Evolutionary conservation across 129 eudicot species (phyloP), one percentile per base, ranked within the genome.

Genomic region (Logfia minima): DNA sequence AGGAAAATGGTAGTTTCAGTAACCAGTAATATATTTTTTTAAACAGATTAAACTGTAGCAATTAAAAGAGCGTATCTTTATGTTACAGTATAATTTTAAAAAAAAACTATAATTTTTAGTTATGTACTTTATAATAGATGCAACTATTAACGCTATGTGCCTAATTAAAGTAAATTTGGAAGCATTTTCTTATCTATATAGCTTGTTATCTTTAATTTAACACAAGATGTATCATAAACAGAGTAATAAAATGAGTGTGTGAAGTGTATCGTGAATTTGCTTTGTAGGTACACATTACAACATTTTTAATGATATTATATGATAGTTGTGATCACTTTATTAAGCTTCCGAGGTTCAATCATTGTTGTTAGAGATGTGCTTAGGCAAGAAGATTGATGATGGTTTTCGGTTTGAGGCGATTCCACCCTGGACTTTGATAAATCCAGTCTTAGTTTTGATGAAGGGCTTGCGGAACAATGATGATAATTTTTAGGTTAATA

Each of bases 1-100:
- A 55, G 61, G 61, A 19, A 19, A 93, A 11, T 16, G 22, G 22
- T n/a, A 17, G 61, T 18, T 55, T 55, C 9, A 2, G 61, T 55
- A 55, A 55, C 61, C 6, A 55, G 19, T 16, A 52, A 13, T 6
- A 16, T 0, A 16, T 0, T 16, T 52, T 17, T 14, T 11, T 18
- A 48, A 11, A 18, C n/a, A 51, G 58, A 51, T 51, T 52, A 18
- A 53, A 53, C 60, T 53, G n/a, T 4, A 11, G 60, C 19, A 17
- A 11, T 53, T 53, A 3, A 17, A 53, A 53, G 60, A 53, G 6
- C 5, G 6, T 51, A 53, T 17, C 3, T 53, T 53, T 53, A 53
- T 16, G 60, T 56, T 56, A 4, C 34, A 31, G 4, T 31, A 56
- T 6, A 18, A 21, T 56, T 19, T 19, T 18, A 6, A 16, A n/a